Evolutionary conservation across 2,329 filamentous ascomycete species (phyloP).

Genomic region (Microdochium trichocladiopsis): DNA sequence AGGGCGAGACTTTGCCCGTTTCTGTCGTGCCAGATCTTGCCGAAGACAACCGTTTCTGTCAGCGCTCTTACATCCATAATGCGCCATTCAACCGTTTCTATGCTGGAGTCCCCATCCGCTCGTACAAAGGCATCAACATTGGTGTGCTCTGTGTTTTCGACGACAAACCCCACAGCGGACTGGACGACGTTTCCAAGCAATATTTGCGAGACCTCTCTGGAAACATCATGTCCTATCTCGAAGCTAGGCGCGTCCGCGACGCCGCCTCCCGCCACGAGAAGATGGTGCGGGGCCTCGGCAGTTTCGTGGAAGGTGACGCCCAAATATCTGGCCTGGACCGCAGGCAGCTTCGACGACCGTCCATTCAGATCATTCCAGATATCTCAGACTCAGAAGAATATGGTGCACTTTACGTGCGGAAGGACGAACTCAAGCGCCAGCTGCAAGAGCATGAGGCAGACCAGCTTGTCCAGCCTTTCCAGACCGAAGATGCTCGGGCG

Average conservation of each 20-base stretch:
- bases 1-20: background rate
- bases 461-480: background rate
- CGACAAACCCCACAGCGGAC: conserved; percentile 2
- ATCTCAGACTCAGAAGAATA: background rate
- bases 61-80: conserved; percentile 3
- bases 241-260: conserved; percentile 4
- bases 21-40: background rate
- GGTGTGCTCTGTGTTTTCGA: conserved; percentile 8
- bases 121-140: conserved; percentile 9
- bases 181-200: background rate
- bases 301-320: conserved; percentile 10
- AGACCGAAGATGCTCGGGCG: background rate
- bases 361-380: background rate
- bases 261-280: conserved; percentile 8
- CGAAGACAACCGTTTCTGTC: background rate
- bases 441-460: background rate
- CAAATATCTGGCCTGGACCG: background rate
- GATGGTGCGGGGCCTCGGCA: conserved; percentile 14
- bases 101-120: conserved; percentile 8
- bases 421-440: background rate
- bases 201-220: conserved; percentile 9
- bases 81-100: conserved; percentile 7
- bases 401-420: background rate
- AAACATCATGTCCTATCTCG: conserved; percentile 9
- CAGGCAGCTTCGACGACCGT: background rate